These are phyloP conservation scores for Nicotiana sylvestris DNA, from an alignment of 257 asterid genomes.

Conservation along the genomic window DNA sequence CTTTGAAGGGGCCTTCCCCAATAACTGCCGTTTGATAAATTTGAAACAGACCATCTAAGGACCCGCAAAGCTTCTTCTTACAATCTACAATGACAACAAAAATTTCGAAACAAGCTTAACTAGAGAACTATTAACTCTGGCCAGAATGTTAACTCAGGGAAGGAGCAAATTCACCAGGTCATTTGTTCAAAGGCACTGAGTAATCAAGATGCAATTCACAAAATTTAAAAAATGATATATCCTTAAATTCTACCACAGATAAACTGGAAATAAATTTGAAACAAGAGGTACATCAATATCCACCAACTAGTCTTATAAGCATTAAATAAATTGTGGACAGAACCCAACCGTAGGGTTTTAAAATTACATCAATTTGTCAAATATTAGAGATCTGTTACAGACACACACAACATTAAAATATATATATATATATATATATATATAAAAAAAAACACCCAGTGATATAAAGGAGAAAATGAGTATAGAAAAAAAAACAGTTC, in stretches of 20 bases:
- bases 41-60: conserved; percentile 81
- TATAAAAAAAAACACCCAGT: background rate
- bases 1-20: conserved; percentile 89
- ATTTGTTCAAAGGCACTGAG: background rate
- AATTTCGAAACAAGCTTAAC: background rate
- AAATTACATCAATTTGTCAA: background rate
- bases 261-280: background rate
- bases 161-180: background rate
- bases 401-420: background rate
- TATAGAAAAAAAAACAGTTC: background rate
- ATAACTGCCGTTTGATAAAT: conserved; percentile 84
- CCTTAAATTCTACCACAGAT: background rate
- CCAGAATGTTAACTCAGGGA: background rate
- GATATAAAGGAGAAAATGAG: background rate
- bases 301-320: background rate
- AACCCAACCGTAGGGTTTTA: background rate
- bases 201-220: conserved; percentile 2
- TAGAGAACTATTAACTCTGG: background rate
- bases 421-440: no score
- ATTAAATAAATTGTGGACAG: background rate
- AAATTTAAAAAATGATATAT: background rate
- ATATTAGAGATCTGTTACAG: background rate
- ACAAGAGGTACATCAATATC: background rate
- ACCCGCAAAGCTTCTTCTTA: conserved; percentile 81
- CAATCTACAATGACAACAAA: conserved; percentile 55